Evolutionary conservation across 1,139 yeast genomes (phyloP), one percentile per base, ranked within the genome.

Genomic region (Candida anutae): DNA sequence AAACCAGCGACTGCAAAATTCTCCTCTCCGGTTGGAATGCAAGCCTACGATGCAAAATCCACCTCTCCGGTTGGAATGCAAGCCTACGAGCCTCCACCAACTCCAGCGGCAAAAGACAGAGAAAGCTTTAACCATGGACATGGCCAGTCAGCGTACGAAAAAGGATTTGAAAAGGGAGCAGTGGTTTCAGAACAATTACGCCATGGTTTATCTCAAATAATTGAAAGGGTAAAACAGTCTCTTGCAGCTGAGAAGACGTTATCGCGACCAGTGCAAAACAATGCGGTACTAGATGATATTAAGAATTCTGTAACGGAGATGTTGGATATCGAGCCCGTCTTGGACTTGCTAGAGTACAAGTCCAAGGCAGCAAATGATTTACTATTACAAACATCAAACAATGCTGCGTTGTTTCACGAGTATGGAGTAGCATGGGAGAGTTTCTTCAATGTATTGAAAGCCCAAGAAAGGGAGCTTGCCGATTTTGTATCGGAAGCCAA

Each of bases 361-460:
- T 40, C 43, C 5, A 53, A 50, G 16, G 66, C 61, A 0, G 42
- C 58, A 19, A 39, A 42, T 6, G 58, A 50, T 25, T 36, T 57
- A 23, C 40, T 49, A 3, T 35, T 40, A 2, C 37, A 42, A 12
- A 37, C 61, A 0, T 56, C 68, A 1, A 36, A 33, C 9, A 36
- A 40, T 25, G 56, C 69, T 1, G 45, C 57, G 4, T 26, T 36
- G 0, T 62, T 40, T 36, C 66, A 60, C 30, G 48, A 52, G 21
- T 48, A 44, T 32, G 44, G 50, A 1, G 32, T 50, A 0, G 44
- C 56, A 3, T 65, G 77, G 68, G 47, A 50, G 13, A 72, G 66
- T 27, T 40, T 58, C 0, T 45, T 61, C 14, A 49, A 44, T 2
- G 37, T 46, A n/a, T 35, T 63, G 22, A 44, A 43, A n/a, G 25